These are phyloP conservation scores for Colletotrichum sp. DNA, from an alignment of 2,329 filamentous ascomycete genomes.

Conservation along the genomic window DNA sequence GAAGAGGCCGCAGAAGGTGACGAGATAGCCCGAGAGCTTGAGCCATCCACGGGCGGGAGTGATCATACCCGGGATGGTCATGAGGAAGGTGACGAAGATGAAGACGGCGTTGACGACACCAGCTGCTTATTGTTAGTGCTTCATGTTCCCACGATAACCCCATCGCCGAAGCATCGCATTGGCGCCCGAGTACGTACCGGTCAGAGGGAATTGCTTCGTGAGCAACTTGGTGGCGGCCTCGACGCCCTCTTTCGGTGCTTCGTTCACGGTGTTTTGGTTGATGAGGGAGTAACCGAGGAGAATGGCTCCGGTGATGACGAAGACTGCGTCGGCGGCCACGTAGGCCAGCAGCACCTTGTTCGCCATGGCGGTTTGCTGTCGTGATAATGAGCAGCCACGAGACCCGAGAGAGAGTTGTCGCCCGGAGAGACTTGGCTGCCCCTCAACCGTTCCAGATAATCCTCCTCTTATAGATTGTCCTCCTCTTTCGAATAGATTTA, in stretches of 20 bases:
- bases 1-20: slow-evolving; percentile 66
- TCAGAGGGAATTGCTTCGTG: slow-evolving; percentile 58
- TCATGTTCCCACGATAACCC: background rate
- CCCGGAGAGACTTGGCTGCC: slow-evolving; percentile 24
- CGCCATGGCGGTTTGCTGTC: slow-evolving; percentile 44
- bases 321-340: slow-evolving; percentile 52
- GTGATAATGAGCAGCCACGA: slow-evolving; percentile 25
- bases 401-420: slow-evolving; percentile 15
- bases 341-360: slow-evolving; percentile 60
- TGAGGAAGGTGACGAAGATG: slow-evolving; percentile 72
- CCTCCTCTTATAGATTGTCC: background rate
- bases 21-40: slow-evolving; percentile 70
- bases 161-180: background rate
- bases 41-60: slow-evolving; percentile 72
- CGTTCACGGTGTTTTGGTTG: slow-evolving; percentile 50
- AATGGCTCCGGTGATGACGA: slow-evolving; percentile 58
- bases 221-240: slow-evolving; percentile 57
- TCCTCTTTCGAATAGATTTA: background rate
- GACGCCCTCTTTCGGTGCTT: slow-evolving; percentile 47
- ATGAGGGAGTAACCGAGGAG: slow-evolving; percentile 61
- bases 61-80: slow-evolving; percentile 74
- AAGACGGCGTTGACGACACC: slow-evolving; percentile 76
- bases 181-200: slow-evolving; percentile 33
- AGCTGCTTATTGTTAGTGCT: slow-evolving; percentile 45
- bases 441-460: slow-evolving; percentile 1